Base-by-base conservation (phyloP, 2,329 filamentous ascomycete species). In the Aspergillus sergii region DNA sequence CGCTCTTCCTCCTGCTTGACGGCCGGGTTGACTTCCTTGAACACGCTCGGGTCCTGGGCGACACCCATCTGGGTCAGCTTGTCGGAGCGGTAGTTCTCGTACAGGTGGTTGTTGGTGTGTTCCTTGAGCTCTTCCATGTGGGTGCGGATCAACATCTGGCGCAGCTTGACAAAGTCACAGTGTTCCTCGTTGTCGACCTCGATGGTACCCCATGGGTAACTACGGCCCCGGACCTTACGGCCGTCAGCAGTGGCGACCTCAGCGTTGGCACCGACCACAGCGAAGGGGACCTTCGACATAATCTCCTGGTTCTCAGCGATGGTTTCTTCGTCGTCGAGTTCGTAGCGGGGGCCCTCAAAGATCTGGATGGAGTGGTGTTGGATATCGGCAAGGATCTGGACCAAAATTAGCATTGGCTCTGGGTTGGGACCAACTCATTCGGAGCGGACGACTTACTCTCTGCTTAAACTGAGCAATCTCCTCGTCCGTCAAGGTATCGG, bases 61-160 rank as follows among this genome's bases (percentile, higher is more conserved):
- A 99, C 94, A 79, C 95, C 95, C 94, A 99, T 98, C 73, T 91
- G 90, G 72, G 94, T 94, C 76, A 99, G 92, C 89, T 99, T 99
- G 84, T 98, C 95, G 76, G 94, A 97, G 82, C 95, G 91, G 90
- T 99, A 99, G 88, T 98, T 98, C 86, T 99, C 95, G 85, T 99
- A 99, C 74, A 99, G 85, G 70, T 86, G 88, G 85, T 99, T 99
- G 89, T 98, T 99, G 81, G 95, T 99, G 86, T 99, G 93, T 86
- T 99, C 95, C 90, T 99, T 99, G 85, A 99, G 93, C 84, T 99
- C 95, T 81, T 99, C 95, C 95, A 99, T 99, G 87, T 99, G 95
- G 62, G 95, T 99, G 80, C 95, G 92, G 84, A 99, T 98, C 72
- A 99, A 89, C 95, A 99, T 99, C 83, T 99, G 95, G 81, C 95